phyloP scores from a whole-genome alignment of 2,329 filamentous ascomycete species.

The Alternaria brassicicola region DNA sequence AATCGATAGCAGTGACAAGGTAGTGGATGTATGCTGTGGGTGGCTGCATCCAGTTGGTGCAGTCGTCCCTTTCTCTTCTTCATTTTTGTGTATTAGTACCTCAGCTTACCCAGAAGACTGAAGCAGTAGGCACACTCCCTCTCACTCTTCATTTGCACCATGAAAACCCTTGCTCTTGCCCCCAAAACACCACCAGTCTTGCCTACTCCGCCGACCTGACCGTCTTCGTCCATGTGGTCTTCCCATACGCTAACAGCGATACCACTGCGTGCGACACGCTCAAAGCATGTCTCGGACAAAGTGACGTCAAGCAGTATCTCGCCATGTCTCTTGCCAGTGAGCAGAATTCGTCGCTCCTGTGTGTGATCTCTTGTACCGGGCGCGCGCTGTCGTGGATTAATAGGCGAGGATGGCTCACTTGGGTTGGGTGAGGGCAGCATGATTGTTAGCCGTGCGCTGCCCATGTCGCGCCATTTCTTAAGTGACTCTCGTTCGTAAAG shows the following conservation, averaged over 20 bases:
- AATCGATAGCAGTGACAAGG: not conserved
- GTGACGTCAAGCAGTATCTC: conserved; percentile 80
- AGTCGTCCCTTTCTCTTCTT: not conserved
- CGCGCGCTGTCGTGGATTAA: conserved; percentile 37
- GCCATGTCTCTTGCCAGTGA: conserved; percentile 72
- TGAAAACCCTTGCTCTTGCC: conserved; percentile 65
- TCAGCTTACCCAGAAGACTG: conserved; percentile 56
- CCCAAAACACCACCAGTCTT: conserved; percentile 63
- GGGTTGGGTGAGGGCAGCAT: conserved; percentile 70
- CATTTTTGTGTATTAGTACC: conserved; percentile 47
- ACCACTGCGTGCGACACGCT: conserved; percentile 79
- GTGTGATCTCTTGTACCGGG: conserved; percentile 50
- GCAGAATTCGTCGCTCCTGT: conserved; percentile 83
- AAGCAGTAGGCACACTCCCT: conserved; percentile 58
- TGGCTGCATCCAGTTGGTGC: not conserved
- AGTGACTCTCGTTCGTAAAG: conserved; percentile 78
- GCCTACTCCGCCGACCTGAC: conserved; percentile 66
- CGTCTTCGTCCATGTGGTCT: conserved; percentile 51
- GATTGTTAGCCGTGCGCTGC: conserved; percentile 82
- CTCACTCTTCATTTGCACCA: conserved; percentile 63
- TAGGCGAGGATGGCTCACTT: conserved; percentile 40
- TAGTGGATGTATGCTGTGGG: not conserved
- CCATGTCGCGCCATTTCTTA: conserved; percentile 89
- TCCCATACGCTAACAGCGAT: conserved; percentile 91
- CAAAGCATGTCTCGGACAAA: conserved; percentile 82